A percentile compares a stretch with the other conserved stretches of the same genome.
Evolutionary conservation across 345 rosid genomes (phyloP).

Genomic region (Eucalyptus marginata): DNA sequence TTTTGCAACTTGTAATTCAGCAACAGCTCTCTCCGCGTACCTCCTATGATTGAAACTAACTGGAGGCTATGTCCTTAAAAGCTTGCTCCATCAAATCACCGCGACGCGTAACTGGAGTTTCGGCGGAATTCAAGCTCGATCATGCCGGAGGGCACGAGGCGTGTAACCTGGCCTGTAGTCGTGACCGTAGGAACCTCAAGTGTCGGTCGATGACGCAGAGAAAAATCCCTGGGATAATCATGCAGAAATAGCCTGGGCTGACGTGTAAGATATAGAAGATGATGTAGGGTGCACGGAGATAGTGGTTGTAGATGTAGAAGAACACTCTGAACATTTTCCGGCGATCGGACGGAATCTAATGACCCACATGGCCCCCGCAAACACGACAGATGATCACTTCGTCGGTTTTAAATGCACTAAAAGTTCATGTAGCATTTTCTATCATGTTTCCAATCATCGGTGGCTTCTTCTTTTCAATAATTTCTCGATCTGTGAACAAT

Average conservation of each 20-base stretch:
- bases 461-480: neutral
- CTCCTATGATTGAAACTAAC: neutral
- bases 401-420: too few relatives aligned
- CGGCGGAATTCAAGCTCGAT: constrained; percentile 41
- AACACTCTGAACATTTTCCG: constrained; percentile 38
- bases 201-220: constrained; percentile 37
- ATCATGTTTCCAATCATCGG: too few relatives aligned
- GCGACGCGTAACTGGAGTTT: constrained; percentile 10
- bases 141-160: constrained; percentile 24
- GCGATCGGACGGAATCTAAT: constrained; percentile 21
- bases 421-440: too few relatives aligned
- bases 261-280: constrained; percentile 34
- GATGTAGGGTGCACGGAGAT: constrained; percentile 30
- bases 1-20: neutral
- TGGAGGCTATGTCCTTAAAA: neutral
- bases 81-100: neutral
- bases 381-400: constrained; percentile 28
- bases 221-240: constrained; percentile 39
- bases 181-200: constrained; percentile 45
- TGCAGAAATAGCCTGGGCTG: constrained; percentile 17
- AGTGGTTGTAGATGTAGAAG: constrained; percentile 21
- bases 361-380: constrained; percentile 33
- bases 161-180: constrained; percentile 8
- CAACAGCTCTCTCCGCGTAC: neutral
- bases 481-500: neutral